Evolutionary conservation across 176 grass and related monocot genomes (phyloP), one percentile per base, ranked within the genome.

Genomic region (Ensete glaucum): DNA sequence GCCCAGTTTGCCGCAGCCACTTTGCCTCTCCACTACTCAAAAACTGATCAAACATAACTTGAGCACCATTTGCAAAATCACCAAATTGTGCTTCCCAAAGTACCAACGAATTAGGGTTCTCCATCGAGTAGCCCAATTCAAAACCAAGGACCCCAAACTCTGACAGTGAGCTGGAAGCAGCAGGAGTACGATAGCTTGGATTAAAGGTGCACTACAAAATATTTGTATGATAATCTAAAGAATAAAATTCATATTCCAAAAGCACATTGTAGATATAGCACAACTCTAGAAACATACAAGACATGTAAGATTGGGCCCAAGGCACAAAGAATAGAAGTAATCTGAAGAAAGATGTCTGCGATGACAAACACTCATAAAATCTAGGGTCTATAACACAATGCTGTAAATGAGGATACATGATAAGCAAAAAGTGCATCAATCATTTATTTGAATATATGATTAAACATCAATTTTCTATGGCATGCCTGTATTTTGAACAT

Each of bases 1-100:
- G 94, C 20, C 94, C 90, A 25, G 71, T 91, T 81, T 97, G 94
- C 1, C 94, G 89, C 65, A 97, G 67, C 94, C 94, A 97, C 81
- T 97, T 97, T 74, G 94, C 80, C 78, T 97, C 94, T 50, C 94
- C 94, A 15, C 94, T 97, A 73, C 94, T 97, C 56, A 97, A 68
- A 85, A 97, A 97, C 75, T 97, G 94, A 74, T 97, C 94, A 14
- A 97, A 97, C 71, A 97, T 91, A 73, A 97, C 94, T 90, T 97
- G 94, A 56, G 90, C 90, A 77, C 94, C 94, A 80, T 97, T 97
- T 54, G 94, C 10, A 15, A 97, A 97, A 75, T 97, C 94, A 52
- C 94, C 94, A 78, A 97, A 97, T 62, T 97, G 94, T 77, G 90
- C 94, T 85, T 97, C 94, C 94, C 94, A 97, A 65, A 97, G 81